Conservation (phyloP, 1,284 basidiomycete species). For the Pulveroboletus sp. region DNA sequence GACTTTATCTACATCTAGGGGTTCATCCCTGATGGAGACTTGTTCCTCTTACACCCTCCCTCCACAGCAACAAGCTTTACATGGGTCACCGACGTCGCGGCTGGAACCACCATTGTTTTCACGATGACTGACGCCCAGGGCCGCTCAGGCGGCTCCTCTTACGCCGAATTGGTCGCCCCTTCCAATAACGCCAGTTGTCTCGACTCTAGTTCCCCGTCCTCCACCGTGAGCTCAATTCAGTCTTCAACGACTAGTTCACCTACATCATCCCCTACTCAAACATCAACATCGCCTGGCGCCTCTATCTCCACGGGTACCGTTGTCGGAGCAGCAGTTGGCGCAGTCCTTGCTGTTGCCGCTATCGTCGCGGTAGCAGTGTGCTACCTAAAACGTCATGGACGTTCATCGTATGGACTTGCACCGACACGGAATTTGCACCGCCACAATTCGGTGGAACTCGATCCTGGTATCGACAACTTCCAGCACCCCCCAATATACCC, state of each 20-base stretch:
- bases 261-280: constrained; percentile 22
- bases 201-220: constrained; percentile 51
- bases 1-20: constrained; percentile 43
- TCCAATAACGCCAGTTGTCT: constrained; percentile 58
- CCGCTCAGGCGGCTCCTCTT: constrained; percentile 58
- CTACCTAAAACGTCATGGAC: constrained; percentile 41
- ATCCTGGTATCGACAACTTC: constrained; percentile 23
- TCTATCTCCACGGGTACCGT: constrained; percentile 48
- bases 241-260: constrained; percentile 35
- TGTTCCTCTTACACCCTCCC: constrained; percentile 47
- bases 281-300: constrained; percentile 22
- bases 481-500: constrained; percentile 30
- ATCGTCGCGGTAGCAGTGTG: constrained; percentile 48
- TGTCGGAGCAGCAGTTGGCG: constrained; percentile 60
- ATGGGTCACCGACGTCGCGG: constrained; percentile 61
- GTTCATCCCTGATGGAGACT: constrained; percentile 62
- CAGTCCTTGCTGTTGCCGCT: constrained; percentile 52
- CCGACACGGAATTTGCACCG: constrained; percentile 28
- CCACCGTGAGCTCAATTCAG: constrained; percentile 38
- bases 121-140: constrained; percentile 60
- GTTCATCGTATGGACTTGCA: constrained; percentile 22
- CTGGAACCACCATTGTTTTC: constrained; percentile 63
- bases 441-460: constrained; percentile 34
- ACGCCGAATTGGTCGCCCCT: constrained; percentile 47
- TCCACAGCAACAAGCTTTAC: constrained; percentile 44